phyloP scores from a whole-genome alignment of 805 yeast species.

The Suhomyces emberorum region DNA sequence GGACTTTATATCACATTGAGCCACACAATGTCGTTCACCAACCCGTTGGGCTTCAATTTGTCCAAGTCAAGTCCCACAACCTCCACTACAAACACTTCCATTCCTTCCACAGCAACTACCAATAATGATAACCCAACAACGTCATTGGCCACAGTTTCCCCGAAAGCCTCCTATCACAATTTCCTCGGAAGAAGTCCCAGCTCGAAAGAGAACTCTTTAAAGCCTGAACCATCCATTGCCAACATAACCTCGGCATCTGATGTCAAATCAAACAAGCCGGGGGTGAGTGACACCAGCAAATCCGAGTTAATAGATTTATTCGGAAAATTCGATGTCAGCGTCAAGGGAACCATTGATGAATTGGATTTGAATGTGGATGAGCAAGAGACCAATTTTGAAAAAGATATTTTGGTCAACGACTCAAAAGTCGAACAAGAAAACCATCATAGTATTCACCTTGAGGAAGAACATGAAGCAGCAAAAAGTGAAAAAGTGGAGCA shows the following conservation, averaged over 20 bases:
- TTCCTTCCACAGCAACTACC: conserved; percentile 10
- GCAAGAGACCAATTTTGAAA: not conserved
- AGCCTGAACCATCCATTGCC: no score
- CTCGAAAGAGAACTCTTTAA: no score
- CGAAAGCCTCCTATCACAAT: no score
- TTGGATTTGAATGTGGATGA: no score
- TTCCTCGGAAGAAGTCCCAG: no score
- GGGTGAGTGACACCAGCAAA: conserved; percentile 4
- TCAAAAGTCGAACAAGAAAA: conserved; percentile 1
- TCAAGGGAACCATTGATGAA: no score
- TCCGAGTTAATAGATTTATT: conserved; percentile 29
- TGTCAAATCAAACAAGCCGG: no score
- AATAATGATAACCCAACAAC: not conserved
- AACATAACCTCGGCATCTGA: no score
- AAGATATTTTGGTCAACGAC: conserved; percentile 8
- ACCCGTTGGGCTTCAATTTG: conserved; percentile 31
- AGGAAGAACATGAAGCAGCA: no score
- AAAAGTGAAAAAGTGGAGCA: no score
- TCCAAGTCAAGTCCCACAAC: conserved; percentile 41
- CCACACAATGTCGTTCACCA: conserved; percentile 23
- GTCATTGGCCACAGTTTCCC: no score
- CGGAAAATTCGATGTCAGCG: conserved; percentile 37
- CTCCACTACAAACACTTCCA: conserved; percentile 34
- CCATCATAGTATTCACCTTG: not conserved
- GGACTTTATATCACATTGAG: conserved; percentile 4